Base-by-base conservation (phyloP, 306 rosid species). In the Pterocarpus macrocarpus region DNA sequence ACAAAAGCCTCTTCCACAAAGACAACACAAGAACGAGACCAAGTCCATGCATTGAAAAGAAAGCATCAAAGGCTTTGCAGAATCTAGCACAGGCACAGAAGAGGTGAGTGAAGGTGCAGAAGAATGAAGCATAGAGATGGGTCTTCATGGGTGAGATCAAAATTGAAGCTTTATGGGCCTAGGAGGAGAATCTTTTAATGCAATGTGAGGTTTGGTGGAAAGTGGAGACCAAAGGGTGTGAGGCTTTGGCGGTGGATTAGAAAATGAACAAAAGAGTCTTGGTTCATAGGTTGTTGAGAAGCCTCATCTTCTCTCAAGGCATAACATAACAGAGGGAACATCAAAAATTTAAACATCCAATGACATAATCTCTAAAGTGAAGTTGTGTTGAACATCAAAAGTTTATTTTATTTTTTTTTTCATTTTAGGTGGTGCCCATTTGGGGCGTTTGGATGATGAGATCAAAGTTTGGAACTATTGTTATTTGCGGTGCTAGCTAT, bases 91-190 rank as follows among this genome's bases (percentile, higher is more conserved):
- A 77, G 4, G 78, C 35, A 80, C 91, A 83, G 89, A 85, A 93
- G 77, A 93, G 90, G 73, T 83, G 94, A 77, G 90, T 81, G 71
- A 93, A 93, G 76, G 91, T 86, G 89, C 91, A 91, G 36, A 93
- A 93, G 83, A 93, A 87, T 3, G 92, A 88, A 47, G 87, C 85
- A 28, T 90, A 87, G 68, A 91, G 89, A 74, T 74, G 82, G 80
- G 80, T 78, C 88, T 84, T 90, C 1, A 78, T 33, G 15, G 88
- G 83, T 28, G 89, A 79, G 13, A 84, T 71, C 61, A 73, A 75
- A 66, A 68, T 58, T 13, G 80, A 62, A 13, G 55, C 78, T 73
- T 38, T 75, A 14, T 52, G 73, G 39, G 15, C 0, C 2, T 56
- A 82, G 64, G 64, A 52, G 49, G 80, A 69, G 74, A 76, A 17